Evolutionary conservation across 768 basidiomycete species (phyloP), one percentile per base, ranked within the genome.

Genomic region (Boletus rufocinnamomeus): DNA sequence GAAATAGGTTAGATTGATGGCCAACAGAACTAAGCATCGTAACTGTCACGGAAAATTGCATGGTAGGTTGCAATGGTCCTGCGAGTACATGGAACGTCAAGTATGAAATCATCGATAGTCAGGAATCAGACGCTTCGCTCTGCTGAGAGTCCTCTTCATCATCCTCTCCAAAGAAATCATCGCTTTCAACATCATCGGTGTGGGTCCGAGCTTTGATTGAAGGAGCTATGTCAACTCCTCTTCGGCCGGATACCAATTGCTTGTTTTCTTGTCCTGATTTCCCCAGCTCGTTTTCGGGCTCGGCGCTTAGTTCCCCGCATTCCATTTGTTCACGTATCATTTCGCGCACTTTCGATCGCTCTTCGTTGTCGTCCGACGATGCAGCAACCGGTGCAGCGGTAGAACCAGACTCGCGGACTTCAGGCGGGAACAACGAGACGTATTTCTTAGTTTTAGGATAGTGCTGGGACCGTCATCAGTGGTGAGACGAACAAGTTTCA

Each of bases 391-490:
- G 55, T 28, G 55, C 48, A 32, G 44, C 27, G 1, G 60, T n/a
- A 40, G 56, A 57, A 32, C 64, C 58, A n/a, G 63, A 28, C 27
- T 52, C 28, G 17, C 65, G 79, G 9, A 78, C 73, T 66, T 86
- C 85, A 0, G 88, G 83, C 6, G 95, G 93, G 71, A 94, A 95
- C 28, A 98, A 80, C 2, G 94, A 91, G 32, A 97, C 84, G 70
- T 98, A 97, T 77, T 93, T 95, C 68, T 87, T 83, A 13, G 82
- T 77, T 72, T 90, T 93, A 6, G 92, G 92, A 71, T 89, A 94
- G 71, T 93, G 84, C 91, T 93, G 59, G 16, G 27, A 53, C n/a
- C n/a, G 10, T 35, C 27, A 32, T 66, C 23, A 64, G 57, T 47
- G 34, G 30, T 45, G 27, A 38, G 6, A 52, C 52, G 14, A 32